Evolutionary conservation across 2,329 filamentous ascomycete genomes (phyloP).

Genomic region (Talaromyces sp.): DNA sequence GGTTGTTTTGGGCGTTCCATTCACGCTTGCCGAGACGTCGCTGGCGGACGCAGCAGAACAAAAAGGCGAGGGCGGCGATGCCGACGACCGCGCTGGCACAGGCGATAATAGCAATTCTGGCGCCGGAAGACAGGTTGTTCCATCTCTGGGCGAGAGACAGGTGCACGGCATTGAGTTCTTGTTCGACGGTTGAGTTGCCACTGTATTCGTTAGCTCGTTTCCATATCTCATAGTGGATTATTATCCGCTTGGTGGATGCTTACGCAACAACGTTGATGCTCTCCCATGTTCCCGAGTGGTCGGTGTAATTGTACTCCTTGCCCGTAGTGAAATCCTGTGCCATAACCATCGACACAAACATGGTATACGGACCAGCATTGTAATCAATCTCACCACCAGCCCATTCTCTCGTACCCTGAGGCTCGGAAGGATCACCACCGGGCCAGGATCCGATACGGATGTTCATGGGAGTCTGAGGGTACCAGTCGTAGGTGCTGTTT

Average conservation of each 20-base stretch:
- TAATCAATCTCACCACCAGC: constrained; percentile 70
- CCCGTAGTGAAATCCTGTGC: constrained; percentile 58
- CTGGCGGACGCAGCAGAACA: constrained; percentile 52
- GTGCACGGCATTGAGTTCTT: constrained; percentile 35
- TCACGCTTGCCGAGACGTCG: constrained; percentile 52
- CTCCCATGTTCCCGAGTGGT: constrained; percentile 61
- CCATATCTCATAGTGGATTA: background rate
- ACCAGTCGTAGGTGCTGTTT: constrained; percentile 56
- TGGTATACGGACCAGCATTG: constrained; percentile 64
- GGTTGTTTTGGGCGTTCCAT: constrained; percentile 47
- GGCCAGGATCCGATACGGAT: constrained; percentile 69
- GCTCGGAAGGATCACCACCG: constrained; percentile 52
- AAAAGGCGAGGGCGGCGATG: constrained; percentile 36
- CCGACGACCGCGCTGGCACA: constrained; percentile 38
- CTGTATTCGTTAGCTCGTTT: constrained; percentile 41
- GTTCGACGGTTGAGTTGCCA: constrained; percentile 59
- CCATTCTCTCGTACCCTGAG: constrained; percentile 60
- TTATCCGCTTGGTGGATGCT: constrained; percentile 22
- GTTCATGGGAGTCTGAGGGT: constrained; percentile 72
- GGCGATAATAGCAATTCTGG: constrained; percentile 50
- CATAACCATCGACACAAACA: constrained; percentile 67
- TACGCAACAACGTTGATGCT: constrained; percentile 60
- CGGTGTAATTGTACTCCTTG: constrained; percentile 66
- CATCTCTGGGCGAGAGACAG: constrained; percentile 43
- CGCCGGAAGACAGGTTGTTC: constrained; percentile 45